phyloP scores from a whole-genome alignment of 495 filamentous ascomycete species.

The Talaromyces liani region DNA sequence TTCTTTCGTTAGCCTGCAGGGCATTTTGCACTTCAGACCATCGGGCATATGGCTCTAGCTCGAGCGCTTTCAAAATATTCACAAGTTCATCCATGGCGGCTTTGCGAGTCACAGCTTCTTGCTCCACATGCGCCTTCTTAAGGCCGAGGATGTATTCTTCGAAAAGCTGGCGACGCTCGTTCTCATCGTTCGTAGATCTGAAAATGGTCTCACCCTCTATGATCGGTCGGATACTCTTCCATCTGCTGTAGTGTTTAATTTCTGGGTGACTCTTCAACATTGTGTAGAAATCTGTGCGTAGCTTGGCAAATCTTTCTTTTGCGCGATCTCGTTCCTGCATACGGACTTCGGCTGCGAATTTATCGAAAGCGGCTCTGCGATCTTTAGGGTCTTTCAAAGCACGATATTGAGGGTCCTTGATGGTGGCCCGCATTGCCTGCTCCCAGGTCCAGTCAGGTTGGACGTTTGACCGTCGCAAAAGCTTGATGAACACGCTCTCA shows the following conservation, averaged over 20 bases:
- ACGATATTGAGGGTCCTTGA: conserved; percentile 90
- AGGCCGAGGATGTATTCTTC: conserved; percentile 87
- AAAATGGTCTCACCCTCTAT: conserved; percentile 96
- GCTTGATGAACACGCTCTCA: conserved; percentile 87
- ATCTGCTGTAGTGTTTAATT: conserved; percentile 95
- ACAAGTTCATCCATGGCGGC: conserved; percentile 82
- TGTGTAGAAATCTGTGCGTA: conserved; percentile 86
- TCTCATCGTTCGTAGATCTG: conserved; percentile 79
- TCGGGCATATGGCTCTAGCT: conserved; percentile 87
- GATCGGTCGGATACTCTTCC: conserved; percentile 92
- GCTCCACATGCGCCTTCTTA: conserved; percentile 67
- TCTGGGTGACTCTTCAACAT: conserved; percentile 97
- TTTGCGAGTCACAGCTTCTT: conserved; percentile 62
- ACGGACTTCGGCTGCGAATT: conserved; percentile 85
- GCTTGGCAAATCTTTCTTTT: conserved; percentile 88
- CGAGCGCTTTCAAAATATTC: conserved; percentile 69
- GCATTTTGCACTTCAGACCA: conserved; percentile 86
- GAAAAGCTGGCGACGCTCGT: conserved; percentile 85
- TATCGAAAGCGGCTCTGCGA: conserved; percentile 87
- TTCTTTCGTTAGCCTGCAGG: conserved; percentile 70
- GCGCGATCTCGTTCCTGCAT: conserved; percentile 91
- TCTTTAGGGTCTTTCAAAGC: conserved; percentile 91
- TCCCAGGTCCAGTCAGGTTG: conserved; percentile 92
- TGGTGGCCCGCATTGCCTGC: conserved; percentile 77
- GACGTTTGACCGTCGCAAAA: conserved; percentile 76